Conservation (phyloP, 305 asterid species). For the Salvia sclarea region DNA sequence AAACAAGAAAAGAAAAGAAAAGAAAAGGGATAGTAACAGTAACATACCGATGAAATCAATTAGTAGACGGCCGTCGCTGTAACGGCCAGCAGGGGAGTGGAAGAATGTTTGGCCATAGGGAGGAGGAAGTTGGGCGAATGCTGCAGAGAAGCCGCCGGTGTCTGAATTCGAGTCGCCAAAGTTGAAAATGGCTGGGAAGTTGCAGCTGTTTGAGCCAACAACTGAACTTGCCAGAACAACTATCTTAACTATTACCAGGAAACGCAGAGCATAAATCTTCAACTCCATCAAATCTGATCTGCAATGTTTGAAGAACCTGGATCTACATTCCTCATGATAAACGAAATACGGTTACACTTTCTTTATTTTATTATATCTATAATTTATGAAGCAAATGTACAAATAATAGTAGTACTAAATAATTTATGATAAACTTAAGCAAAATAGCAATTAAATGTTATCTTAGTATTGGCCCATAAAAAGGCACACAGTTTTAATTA, state of each 20-base stretch:
- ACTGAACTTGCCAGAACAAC: conserved; percentile 21
- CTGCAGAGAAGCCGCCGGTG: conserved; percentile 79
- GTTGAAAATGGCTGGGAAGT: conserved; percentile 71
- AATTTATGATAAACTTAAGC: too few relatives aligned
- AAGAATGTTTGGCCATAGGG: conserved; percentile 67
- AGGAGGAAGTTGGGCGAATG: conserved; percentile 56
- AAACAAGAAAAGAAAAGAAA: neutral
- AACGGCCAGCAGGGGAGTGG: conserved; percentile 58
- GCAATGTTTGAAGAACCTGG: neutral
- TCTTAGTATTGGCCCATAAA: too few relatives aligned
- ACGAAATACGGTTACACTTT: too few relatives aligned
- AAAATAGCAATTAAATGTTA: too few relatives aligned
- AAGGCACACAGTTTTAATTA: too few relatives aligned
- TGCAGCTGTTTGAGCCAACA: conserved; percentile 37
- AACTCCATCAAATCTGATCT: conserved; percentile 32
- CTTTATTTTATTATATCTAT: too few relatives aligned
- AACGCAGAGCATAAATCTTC: conserved; percentile 2
- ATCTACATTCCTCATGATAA: too few relatives aligned
- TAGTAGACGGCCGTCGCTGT: conserved; percentile 59
- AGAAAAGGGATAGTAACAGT: neutral
- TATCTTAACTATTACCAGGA: conserved; percentile 17
- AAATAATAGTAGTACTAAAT: too few relatives aligned
- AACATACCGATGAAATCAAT: conserved; percentile 54
- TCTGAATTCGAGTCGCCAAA: conserved; percentile 88
- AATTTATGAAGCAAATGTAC: too few relatives aligned